Conservation (phyloP, 2,329 filamentous ascomycete genomes). For the Macroventuria anomochaeta region DNA sequence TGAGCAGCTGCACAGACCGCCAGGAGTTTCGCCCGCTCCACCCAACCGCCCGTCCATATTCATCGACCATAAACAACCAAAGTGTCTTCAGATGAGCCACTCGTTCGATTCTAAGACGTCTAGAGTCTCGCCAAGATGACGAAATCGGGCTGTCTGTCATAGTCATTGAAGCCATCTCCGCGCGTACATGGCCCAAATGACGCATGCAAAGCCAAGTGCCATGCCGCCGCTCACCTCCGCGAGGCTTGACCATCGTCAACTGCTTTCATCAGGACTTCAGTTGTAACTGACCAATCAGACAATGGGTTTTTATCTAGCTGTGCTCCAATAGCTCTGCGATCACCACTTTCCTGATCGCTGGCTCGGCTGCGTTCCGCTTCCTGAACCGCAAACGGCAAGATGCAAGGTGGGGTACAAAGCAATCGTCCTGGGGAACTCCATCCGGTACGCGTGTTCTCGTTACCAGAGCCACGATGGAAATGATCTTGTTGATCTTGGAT, state of each 20-base stretch:
- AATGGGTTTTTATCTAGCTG: not conserved
- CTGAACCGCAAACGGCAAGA: slow-evolving; percentile 2
- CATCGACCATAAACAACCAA: not conserved
- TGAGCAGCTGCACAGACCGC: not conserved
- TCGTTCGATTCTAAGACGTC: not conserved
- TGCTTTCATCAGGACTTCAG: slow-evolving; percentile 3
- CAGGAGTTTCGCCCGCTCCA: not conserved
- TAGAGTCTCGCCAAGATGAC: not conserved
- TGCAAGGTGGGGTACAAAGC: not conserved
- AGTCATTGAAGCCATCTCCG: not conserved
- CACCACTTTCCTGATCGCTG: not conserved
- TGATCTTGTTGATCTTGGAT: not conserved
- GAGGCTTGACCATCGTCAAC: not conserved
- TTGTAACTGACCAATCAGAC: not conserved
- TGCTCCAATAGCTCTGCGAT: not conserved
- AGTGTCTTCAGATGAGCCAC: not conserved
- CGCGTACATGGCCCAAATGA: slow-evolving; percentile 7
- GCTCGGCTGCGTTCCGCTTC: not conserved
- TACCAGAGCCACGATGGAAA: not conserved
- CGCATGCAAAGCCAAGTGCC: slow-evolving; percentile 8
- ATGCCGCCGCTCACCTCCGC: slow-evolving; percentile 4
- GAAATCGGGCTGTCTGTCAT: not conserved
- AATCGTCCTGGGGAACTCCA: not conserved
- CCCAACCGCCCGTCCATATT: not conserved
- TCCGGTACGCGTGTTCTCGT: not conserved